Base-by-base conservation (phyloP, 352 stramenopile genomes). In the Phytophthora quininea region DNA sequence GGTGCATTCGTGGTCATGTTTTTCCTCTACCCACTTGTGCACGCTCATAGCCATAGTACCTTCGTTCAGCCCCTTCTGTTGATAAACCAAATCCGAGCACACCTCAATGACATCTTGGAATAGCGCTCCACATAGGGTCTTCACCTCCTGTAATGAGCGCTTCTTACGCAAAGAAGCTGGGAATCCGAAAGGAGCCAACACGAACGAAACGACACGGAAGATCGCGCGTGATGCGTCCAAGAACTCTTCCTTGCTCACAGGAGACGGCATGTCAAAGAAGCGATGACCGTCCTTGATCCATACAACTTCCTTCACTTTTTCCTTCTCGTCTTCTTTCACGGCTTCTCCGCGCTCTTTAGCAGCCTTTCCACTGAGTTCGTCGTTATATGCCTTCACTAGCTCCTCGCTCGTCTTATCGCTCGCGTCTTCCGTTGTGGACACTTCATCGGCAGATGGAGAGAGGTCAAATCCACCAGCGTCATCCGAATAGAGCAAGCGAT, bases 101-200 rank as follows among this genome's bases (percentile, higher is more conserved):
- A 94, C 86, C 51, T 96, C 88, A 54, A 96, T 89, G 37, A 92
- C 82, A 52, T 96, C 88, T 52, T 96, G 88, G 56, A 93, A 91
- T 2, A 96, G 77, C 37, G 84, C 86, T 7, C 84, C 86, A 45
- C 79, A 87, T 40, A 87, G 80, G 4, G 82, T 75, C 69, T 93
- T 93, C 33, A 94, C 70, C 61, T 94, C 86, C 10, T 86, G 79
- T 27, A 92, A 57, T 47, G 86, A 84, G 35, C 85, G 73, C 52
- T 80, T 76, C 50, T 89, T 84, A 42, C 79, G 80, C 35, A 91
- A 57, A 5, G 69, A 71, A 37, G 74, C 45, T 15, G 88, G 84
- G 40, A 96, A 92, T 10, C 88, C 88, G 57, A 92, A 92, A 30
- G 88, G 88, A 46, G 88, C 86, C 19, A 96, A 67, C 38, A 93